Evolutionary conservation across 768 basidiomycete species (phyloP).

Genomic region (Boletellus emodensis): DNA sequence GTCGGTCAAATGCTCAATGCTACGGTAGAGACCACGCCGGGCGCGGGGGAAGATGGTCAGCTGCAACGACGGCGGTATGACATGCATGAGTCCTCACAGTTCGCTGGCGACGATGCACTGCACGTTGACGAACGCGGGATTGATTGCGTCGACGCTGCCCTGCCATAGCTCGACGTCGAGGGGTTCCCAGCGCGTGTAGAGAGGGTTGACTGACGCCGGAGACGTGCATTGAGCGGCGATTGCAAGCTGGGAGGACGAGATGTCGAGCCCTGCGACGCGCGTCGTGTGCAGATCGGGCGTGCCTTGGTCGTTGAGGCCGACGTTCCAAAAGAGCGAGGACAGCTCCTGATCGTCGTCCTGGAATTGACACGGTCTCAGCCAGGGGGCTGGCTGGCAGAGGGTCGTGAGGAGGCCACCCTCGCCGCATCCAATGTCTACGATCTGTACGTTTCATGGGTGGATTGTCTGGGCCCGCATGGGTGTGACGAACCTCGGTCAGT

Average conservation of each 20-base stretch:
- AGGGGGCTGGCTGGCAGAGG: constrained; percentile 72
- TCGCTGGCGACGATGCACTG: constrained; percentile 78
- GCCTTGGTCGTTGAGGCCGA: constrained; percentile 33
- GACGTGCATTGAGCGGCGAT: constrained; percentile 48
- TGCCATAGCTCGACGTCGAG: constrained; percentile 66
- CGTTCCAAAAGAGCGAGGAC: constrained; percentile 19
- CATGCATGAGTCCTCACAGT: constrained; percentile 51
- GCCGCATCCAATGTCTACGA: constrained; percentile 83
- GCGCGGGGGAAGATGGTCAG: neutral
- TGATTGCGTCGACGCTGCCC: constrained; percentile 66
- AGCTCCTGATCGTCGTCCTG: constrained; percentile 19
- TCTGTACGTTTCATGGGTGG: constrained; percentile 35
- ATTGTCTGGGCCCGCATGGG: neutral
- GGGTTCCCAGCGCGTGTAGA: constrained; percentile 62
- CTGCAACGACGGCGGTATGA: neutral
- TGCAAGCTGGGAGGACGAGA: constrained; percentile 49
- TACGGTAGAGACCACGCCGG: constrained; percentile 26
- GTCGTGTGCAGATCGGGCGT: constrained; percentile 56
- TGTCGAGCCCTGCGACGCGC: constrained; percentile 66
- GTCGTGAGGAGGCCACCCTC: constrained; percentile 69
- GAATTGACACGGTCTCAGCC: constrained; percentile 41
- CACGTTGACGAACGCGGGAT: constrained; percentile 57
- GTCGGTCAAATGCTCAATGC: constrained; percentile 75
- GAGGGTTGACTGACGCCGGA: constrained; percentile 34
- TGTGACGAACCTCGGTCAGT: constrained; percentile 45